Base-by-base conservation (phyloP, 2,329 filamentous ascomycete species). In the Balansia obtecta region DNA sequence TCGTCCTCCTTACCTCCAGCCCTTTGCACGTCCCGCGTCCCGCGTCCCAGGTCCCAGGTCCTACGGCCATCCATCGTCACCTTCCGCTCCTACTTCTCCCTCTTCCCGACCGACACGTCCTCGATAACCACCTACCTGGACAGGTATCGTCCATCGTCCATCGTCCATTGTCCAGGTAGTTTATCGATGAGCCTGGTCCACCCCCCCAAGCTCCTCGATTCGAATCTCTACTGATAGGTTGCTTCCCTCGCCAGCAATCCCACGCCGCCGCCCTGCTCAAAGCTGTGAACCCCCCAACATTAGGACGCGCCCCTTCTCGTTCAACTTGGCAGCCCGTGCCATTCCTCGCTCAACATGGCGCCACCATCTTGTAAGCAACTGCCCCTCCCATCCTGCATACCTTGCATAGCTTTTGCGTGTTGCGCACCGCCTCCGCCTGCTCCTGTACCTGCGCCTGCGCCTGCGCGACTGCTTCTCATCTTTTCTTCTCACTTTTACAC, bases 361-460 rank as follows among this genome's bases (percentile, higher is more conserved):
- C 60, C 60, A 49, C 58, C 60, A 51, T 58, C 60, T 50, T 52
- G 60, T 63, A 51, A 61, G 60, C 58, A 8, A 30, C 27, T 4
- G 20, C 27, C 41, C 7, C 13, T 22, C 34, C 46, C 20, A 47
- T 13, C 44, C 41, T 39, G 37, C 40, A 16, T 42, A n/a, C 41
- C 41, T 45, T 34, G 11, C 22, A 15, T 13, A 33, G 38, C 47
- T 40, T 27, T 27, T 8, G 27, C 4, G 27, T 27, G 27, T 27
- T 7, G 27, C 27, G 27, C 27, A 27, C 7, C 8, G 27, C 27
- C 27, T 27, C 7, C 34, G 32, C 18, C 30, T 42, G 38, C 20
- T 30, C 15, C 22, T n/a, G 12, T 38, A 16, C 18, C 30, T 42
- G 38, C 20, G 40, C 15, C 22, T n/a, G 12, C 34, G 32, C 18